phyloP scores from a whole-genome alignment of 2,329 filamentous ascomycete species.

The Curvularia eragrostidis region DNA sequence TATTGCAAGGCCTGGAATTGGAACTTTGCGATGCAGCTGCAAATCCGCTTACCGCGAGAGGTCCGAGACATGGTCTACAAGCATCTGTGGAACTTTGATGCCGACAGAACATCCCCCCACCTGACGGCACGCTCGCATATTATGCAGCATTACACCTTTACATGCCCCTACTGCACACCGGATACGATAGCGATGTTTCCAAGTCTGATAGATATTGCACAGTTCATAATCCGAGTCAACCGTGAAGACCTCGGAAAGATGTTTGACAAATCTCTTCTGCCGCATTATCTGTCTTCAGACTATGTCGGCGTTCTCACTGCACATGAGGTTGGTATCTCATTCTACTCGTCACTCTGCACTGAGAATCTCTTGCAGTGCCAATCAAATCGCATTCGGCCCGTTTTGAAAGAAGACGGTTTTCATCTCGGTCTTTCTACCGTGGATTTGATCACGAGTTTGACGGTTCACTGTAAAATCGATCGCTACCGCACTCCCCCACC shows the following conservation, averaged over 20 bases:
- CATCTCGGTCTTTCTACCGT: neutral
- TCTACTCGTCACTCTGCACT: neutral
- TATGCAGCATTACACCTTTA: neutral
- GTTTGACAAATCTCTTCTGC: neutral
- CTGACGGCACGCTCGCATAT: neutral
- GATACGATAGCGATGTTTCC: neutral
- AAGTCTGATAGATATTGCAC: neutral
- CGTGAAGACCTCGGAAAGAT: neutral
- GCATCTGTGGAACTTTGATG: constrained; percentile 5
- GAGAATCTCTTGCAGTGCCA: constrained; percentile 1
- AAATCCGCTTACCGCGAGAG: constrained; percentile 4
- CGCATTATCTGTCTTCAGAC: constrained; percentile 2
- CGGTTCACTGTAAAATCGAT: constrained; percentile 10
- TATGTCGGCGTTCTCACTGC: constrained; percentile 3
- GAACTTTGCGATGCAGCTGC: constrained; percentile 3
- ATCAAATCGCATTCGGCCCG: neutral
- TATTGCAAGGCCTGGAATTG: constrained; percentile 8
- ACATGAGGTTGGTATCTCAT: neutral
- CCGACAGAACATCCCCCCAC: neutral
- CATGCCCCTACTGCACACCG: neutral
- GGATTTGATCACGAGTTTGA: constrained; percentile 6
- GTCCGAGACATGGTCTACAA: constrained; percentile 9
- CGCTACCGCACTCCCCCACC: constrained; percentile 4
- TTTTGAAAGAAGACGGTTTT: constrained; percentile 3
- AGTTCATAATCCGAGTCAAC: neutral